Evolutionary conservation across 345 rosid species (phyloP), one percentile per base, ranked within the genome.

Genomic region (Ceriops decandra): DNA sequence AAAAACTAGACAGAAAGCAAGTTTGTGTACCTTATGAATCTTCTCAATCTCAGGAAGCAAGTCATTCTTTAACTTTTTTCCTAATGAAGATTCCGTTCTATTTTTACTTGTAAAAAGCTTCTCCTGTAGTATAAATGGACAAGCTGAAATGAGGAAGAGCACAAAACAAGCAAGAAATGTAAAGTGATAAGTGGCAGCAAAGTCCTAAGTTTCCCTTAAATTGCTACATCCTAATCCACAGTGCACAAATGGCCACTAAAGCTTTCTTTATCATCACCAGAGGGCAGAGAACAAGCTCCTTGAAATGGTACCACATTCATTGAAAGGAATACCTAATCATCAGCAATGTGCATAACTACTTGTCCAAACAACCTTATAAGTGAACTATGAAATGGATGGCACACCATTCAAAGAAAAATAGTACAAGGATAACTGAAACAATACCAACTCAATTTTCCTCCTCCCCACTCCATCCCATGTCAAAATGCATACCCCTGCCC

Each of bases 21-120:
- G 36, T 64, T 65, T 7, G 11, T 26, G 71, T 82, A 95, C 99
- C 99, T 92, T 95, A 73, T 95, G 92, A 81, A 88, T 95, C 81
- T 82, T 95, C 77, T 88, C 99, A 65, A 95, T 91, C 77, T 95
- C 99, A 32, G 97, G 95, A 78, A 95, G 98, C 97, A 88, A 86
- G 78, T 90, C 93, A 75, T 70, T 92, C 82, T 84, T 81, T 76
- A 95, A 75, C 83, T 89, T 95, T 84, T 90, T 95, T 79, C 97
- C 99, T 33, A 95, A 67, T 10, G 95, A 88, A 71, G 77, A 82
- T 82, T 95, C 99, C 5, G 88, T 83, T 83, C 99, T 89, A 80
- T 90, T 95, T 83, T 75, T 86, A 80, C 99, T 92, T 63, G 83
- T 61, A 69, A 81, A 78, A 70, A 95, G 96, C 79, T 90, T 95